Percentiles rank a stretch among this genome's conserved stretches.
These are phyloP conservation scores for Pleurotus eryngii DNA, from an alignment of 768 basidiomycete genomes.

Conservation along the genomic window DNA sequence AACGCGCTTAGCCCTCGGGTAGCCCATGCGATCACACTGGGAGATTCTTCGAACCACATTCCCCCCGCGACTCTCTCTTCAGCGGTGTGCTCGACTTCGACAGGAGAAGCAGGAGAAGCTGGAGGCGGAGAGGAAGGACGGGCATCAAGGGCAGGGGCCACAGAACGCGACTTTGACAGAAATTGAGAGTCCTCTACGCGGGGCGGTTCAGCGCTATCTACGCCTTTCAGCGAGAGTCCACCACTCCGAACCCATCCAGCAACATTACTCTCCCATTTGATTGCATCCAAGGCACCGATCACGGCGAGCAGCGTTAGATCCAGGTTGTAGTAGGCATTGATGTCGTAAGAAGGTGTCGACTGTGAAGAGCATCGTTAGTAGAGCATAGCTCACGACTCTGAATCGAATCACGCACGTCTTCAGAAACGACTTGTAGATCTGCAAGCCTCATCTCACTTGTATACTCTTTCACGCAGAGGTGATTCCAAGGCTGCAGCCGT, in stretches of 20 bases:
- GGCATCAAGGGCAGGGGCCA: neutral
- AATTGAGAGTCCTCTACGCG: neutral
- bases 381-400: no score
- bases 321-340: conserved; percentile 15
- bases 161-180: neutral
- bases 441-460: conserved; percentile 35
- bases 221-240: conserved; percentile 23
- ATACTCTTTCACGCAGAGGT: conserved; percentile 76
- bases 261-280: conserved; percentile 60
- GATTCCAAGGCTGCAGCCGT: conserved; percentile 75
- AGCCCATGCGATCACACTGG: conserved; percentile 48
- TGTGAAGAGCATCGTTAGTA: no score
- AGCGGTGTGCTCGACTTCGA: neutral
- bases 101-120: neutral
- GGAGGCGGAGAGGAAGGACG: neutral
- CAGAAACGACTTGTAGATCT: conserved; percentile 19
- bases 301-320: conserved; percentile 64
- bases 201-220: neutral
- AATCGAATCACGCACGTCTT: no score
- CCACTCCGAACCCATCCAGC: conserved; percentile 64
- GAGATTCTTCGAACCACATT: conserved; percentile 54
- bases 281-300: conserved; percentile 59
- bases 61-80: conserved; percentile 2
- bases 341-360: neutral
- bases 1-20: conserved; percentile 47